Evolutionary conservation across 768 basidiomycete species (phyloP), one percentile per base, ranked within the genome.

Genomic region (Hortiboletus flavorubellus): DNA sequence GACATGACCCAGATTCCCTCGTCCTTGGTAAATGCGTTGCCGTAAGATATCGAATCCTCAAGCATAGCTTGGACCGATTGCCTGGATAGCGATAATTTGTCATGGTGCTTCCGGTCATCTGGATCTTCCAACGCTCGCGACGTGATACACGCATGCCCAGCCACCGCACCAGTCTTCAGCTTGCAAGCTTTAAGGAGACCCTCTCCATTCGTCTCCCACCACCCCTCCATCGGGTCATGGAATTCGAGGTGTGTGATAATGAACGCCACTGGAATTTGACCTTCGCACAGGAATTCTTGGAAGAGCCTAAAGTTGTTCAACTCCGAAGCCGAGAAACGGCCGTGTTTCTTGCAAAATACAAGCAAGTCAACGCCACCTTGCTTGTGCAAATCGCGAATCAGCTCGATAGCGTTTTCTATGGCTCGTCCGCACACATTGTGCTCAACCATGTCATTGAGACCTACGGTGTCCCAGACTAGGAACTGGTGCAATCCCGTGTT

Each of bases 161-260:
- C 68, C n/a, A 58, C 43, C 5, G 47, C 58, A 35, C 39, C 35
- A 44, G 57, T 15, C 39, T 51, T 58, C 44, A 67, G 34, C 8
- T 48, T 29, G 26, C n/a, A 46, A 49, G 41, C 37, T 38, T 42
- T 51, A 7, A 62, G 29, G 11, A 72, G 63, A 5, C 15, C 35
- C 14, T 46, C 35, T 7, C 58, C 54, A 23, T 73, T 62, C 29
- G 11, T n/a, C 10, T 44, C 47, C 72, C 72, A 73, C 72, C 73
- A 73, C 9, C 51, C 38, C 35, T 73, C 70, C 72, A 72, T 73
- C 5, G 42, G 49, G 8, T 35, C 41, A 16, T 49, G 15, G 35
- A 42, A n/a, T 51, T 76, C 77, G 10, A 78, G 68, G 30, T 74
- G 70, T 3, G 75, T 78, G 35, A 78, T 62, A 7, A 73, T 66